These are phyloP conservation scores for Bryoerythrophyllum caledonicum DNA, from an alignment of 225 moss, liverwort and hornwort species.

Conservation along the genomic window DNA sequence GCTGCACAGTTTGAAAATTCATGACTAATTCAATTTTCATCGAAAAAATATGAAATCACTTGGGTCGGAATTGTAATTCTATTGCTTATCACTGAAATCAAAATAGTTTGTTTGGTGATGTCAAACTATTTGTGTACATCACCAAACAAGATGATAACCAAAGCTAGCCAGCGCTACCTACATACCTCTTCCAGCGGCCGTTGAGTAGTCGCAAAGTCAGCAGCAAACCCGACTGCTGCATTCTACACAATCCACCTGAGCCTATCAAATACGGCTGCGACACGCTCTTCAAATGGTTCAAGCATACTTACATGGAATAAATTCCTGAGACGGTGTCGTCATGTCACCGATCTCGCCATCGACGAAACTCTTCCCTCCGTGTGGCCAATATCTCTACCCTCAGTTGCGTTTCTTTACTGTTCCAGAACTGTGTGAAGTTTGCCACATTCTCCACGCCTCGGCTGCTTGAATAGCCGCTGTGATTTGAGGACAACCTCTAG, in stretches of 20 bases:
- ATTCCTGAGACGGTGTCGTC: neutral
- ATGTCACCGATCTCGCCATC: neutral
- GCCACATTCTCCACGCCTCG: neutral
- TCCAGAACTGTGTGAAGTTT: too few relatives aligned
- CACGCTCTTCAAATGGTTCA: neutral
- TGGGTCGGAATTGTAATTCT: too few relatives aligned
- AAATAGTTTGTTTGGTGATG: too few relatives aligned
- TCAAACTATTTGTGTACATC: neutral
- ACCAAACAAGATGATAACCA: neutral
- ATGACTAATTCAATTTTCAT: too few relatives aligned
- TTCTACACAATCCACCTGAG: neutral
- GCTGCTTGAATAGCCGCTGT: neutral
- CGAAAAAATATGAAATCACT: too few relatives aligned
- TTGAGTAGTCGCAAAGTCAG: conserved; percentile 14
- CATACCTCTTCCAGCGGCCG: neutral
- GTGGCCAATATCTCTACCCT: too few relatives aligned
- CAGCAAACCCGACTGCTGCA: neutral
- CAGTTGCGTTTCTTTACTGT: too few relatives aligned
- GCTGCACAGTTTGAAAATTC: too few relatives aligned
- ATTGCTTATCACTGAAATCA: too few relatives aligned
- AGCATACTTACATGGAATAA: neutral
- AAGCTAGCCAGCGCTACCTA: neutral
- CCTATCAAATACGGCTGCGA: neutral
- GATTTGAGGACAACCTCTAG: neutral
- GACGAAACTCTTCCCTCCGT: neutral